Percentiles rank a stretch among this genome's conserved stretches.
Evolutionary conservation across 148 eudicot species (phyloP).

Genomic region (Talinum fruticosum): DNA sequence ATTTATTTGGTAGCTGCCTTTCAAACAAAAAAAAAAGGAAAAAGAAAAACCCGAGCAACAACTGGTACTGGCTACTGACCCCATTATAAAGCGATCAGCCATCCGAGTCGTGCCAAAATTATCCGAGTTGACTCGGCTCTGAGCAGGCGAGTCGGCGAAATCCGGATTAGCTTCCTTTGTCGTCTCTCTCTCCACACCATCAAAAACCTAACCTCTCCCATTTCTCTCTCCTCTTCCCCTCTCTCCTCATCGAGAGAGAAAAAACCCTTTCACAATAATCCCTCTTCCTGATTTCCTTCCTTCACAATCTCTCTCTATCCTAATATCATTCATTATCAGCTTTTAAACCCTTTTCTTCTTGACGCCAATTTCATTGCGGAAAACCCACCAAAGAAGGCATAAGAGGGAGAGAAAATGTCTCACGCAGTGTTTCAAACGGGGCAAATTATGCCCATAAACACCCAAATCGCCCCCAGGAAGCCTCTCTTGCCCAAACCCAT

Average conservation of each 20-base stretch:
- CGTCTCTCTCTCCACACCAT: slow-evolving; percentile 8
- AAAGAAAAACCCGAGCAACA: no score
- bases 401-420: slow-evolving; percentile 37
- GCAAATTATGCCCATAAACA: slow-evolving; percentile 55
- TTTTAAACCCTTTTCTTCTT: no score
- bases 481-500: slow-evolving; percentile 20
- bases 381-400: background rate
- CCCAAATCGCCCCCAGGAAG: slow-evolving; percentile 42
- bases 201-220: slow-evolving; percentile 16
- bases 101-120: no score
- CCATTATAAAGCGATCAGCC: no score
- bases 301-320: no score
- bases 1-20: no score
- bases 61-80: no score
- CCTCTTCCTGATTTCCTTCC: no score
- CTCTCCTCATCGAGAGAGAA: slow-evolving; percentile 6
- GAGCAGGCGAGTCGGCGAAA: background rate
- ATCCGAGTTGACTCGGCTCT: slow-evolving; percentile 8
- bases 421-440: slow-evolving; percentile 60
- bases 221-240: background rate
- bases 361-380: background rate
- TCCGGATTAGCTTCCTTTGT: slow-evolving; percentile 21
- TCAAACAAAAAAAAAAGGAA: no score
- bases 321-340: background rate
- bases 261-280: background rate